A percentile compares a stretch with the other conserved stretches of the same genome.
Evolutionary conservation across 345 rosid species (phyloP).

Genomic region (Adansonia digitata): DNA sequence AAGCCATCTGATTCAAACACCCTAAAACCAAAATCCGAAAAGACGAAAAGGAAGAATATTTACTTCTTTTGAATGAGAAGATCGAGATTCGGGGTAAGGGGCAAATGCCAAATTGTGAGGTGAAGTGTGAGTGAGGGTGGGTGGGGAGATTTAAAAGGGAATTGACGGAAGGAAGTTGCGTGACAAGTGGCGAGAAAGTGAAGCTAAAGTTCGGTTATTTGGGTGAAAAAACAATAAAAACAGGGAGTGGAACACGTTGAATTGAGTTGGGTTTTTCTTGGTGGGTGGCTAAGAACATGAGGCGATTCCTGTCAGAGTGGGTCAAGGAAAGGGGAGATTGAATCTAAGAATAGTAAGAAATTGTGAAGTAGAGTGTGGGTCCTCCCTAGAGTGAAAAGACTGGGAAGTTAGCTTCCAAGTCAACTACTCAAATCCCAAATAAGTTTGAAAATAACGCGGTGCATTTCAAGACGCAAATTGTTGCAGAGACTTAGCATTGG

Average conservation of each 20-base stretch:
- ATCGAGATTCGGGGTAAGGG: too few relatives aligned
- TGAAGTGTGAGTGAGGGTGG: slow-evolving; percentile 15
- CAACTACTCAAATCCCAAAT: background rate
- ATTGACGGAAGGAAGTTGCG: slow-evolving; percentile 46
- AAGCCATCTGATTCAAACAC: slow-evolving; percentile 43
- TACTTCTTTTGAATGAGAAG: too few relatives aligned
- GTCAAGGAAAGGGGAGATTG: slow-evolving; percentile 27
- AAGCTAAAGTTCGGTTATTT: too few relatives aligned
- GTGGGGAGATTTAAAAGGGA: slow-evolving; percentile 17
- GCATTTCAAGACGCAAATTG: background rate
- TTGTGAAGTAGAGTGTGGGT: background rate
- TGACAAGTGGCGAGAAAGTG: slow-evolving; percentile 43
- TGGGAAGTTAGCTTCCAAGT: background rate
- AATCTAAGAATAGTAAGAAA: background rate
- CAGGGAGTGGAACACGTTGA: slow-evolving; percentile 23
- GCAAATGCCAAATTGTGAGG: background rate
- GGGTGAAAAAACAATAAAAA: too few relatives aligned
- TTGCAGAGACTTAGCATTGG: too few relatives aligned
- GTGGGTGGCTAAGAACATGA: background rate
- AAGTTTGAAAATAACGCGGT: background rate
- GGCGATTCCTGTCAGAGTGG: slow-evolving; percentile 12
- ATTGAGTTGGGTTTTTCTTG: background rate
- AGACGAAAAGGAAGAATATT: too few relatives aligned
- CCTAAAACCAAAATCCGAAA: too few relatives aligned
- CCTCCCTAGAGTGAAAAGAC: background rate